Conservation (phyloP, 2,329 filamentous ascomycete genomes). For the Zymoseptoria brevis region DNA sequence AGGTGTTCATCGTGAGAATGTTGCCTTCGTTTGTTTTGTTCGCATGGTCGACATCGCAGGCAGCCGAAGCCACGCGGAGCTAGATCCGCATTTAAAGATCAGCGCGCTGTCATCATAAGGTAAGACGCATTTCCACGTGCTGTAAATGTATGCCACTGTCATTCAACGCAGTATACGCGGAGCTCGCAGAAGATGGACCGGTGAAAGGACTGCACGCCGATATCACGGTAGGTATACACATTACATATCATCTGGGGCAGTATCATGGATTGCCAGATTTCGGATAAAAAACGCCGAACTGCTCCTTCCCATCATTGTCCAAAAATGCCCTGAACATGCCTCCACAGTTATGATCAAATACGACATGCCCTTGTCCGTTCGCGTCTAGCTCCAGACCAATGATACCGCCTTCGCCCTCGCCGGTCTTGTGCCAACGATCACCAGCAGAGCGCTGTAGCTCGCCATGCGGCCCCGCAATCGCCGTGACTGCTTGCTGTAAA, state of each 20-base stretch:
- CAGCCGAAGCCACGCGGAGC: background rate
- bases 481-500: constrained; percentile 51
- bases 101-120: too few relatives aligned
- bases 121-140: too few relatives aligned
- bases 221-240: too few relatives aligned
- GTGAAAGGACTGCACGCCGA: too few relatives aligned
- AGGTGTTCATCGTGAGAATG: background rate
- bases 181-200: too few relatives aligned
- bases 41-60: background rate
- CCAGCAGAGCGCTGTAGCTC: constrained; percentile 69
- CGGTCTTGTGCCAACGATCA: constrained; percentile 61
- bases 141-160: too few relatives aligned
- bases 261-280: background rate
- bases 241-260: background rate
- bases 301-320: constrained; percentile 51
- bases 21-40: background rate
- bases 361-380: constrained; percentile 43
- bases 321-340: constrained; percentile 82
- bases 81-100: background rate
- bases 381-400: constrained; percentile 65
- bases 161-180: too few relatives aligned
- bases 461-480: constrained; percentile 62
- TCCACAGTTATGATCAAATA: constrained; percentile 76
- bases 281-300: constrained; percentile 21
- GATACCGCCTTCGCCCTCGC: constrained; percentile 77